These are phyloP conservation scores for Centaurea solstitialis DNA, from an alignment of 129 eudicot genomes.

Conservation along the genomic window DNA sequence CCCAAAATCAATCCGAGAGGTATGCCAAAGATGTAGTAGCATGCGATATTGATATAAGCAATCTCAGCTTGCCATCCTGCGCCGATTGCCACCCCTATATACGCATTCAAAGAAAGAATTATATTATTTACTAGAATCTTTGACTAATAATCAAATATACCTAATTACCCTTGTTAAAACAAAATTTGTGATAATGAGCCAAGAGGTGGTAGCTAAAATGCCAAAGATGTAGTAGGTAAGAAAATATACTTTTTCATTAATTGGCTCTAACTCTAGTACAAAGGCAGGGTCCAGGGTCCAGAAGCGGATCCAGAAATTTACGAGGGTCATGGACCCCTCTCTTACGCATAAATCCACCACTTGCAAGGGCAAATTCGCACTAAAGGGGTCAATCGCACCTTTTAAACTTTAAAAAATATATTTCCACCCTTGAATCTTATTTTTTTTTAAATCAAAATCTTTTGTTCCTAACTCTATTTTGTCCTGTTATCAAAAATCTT, in stretches of 20 bases:
- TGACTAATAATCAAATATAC: background rate
- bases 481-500: background rate
- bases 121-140: background rate
- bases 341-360: too few relatives aligned
- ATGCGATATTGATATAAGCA: constrained; percentile 60
- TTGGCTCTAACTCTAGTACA: too few relatives aligned
- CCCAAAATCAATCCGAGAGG: constrained; percentile 58
- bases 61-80: constrained; percentile 70
- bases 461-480: background rate
- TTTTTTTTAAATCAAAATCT: background rate
- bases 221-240: too few relatives aligned
- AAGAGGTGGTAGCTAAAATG: background rate
- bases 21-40: constrained; percentile 59
- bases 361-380: background rate
- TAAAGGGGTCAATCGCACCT: background rate
- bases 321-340: too few relatives aligned
- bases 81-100: constrained; percentile 66
- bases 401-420: background rate
- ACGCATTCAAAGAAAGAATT: background rate
- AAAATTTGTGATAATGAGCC: background rate
- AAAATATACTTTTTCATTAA: background rate
- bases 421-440: too few relatives aligned
- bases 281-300: too few relatives aligned
- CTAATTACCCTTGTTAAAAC: background rate
- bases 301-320: too few relatives aligned